These are phyloP conservation scores for Chlamydomonas sp. DNA, from an alignment of 139 green algal genomes.

Conservation along the genomic window DNA sequence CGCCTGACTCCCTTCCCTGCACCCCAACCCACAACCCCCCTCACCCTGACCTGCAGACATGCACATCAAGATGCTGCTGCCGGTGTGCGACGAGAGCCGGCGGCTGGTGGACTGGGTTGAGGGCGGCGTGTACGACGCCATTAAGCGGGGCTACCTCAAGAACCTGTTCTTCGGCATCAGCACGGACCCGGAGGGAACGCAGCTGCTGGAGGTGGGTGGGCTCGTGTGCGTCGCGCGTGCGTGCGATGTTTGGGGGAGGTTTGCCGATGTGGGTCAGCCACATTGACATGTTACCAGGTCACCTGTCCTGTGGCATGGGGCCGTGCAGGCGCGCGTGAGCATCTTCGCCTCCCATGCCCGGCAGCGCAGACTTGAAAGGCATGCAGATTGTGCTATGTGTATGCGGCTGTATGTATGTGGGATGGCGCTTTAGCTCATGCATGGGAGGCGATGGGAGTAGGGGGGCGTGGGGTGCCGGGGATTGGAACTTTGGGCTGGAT, in stretches of 20 bases:
- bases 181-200: slow-evolving; percentile 62
- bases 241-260: background rate
- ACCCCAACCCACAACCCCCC: background rate
- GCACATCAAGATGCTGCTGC: slow-evolving; percentile 72
- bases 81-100: slow-evolving; percentile 55
- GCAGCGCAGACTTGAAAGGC: no score
- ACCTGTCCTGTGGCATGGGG: no score
- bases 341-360: no score
- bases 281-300: no score
- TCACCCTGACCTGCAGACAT: slow-evolving; percentile 63
- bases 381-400: no score
- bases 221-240: background rate
- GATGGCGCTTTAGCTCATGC: no score
- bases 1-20: background rate
- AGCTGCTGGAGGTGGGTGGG: slow-evolving; percentile 76
- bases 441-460: no score
- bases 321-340: no score
- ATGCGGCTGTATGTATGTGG: no score
- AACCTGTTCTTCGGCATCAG: slow-evolving; percentile 82
- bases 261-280: background rate
- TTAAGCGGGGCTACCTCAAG: slow-evolving; percentile 77
- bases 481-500: no score
- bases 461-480: no score
- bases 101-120: slow-evolving; percentile 79
- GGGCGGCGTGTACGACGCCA: slow-evolving; percentile 70